phyloP scores from a whole-genome alignment of 2,329 filamentous ascomycete species.

The Ploettnerulaceae sp. region DNA sequence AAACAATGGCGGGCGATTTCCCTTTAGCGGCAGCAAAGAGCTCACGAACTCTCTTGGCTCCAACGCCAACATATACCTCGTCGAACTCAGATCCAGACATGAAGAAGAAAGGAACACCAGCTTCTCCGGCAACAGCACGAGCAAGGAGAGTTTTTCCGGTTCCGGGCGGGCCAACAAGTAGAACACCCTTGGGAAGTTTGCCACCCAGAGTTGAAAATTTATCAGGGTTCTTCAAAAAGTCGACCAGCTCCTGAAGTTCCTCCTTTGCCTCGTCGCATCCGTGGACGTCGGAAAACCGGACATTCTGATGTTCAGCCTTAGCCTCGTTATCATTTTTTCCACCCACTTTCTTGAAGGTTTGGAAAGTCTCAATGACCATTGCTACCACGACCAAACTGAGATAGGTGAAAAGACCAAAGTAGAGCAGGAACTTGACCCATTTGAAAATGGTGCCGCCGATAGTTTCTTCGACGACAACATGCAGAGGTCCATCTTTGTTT shows the following conservation, averaged over 20 bases:
- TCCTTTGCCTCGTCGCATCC: slow-evolving; percentile 98
- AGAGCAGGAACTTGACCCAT: slow-evolving; percentile 82
- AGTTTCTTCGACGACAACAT: slow-evolving; percentile 93
- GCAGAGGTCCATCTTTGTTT: slow-evolving; percentile 77
- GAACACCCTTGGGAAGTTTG: slow-evolving; percentile 93
- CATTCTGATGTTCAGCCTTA: slow-evolving; percentile 87
- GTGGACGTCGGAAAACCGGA: slow-evolving; percentile 88
- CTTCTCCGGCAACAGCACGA: slow-evolving; percentile 91
- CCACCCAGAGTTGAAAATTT: slow-evolving; percentile 91
- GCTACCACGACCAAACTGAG: slow-evolving; percentile 74
- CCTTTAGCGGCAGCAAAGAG: slow-evolving; percentile 77
- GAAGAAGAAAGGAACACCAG: slow-evolving; percentile 98
- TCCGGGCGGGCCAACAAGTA: slow-evolving; percentile 91
- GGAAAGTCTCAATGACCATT: slow-evolving; percentile 76
- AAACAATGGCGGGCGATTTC: slow-evolving; percentile 90
- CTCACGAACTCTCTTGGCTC: slow-evolving; percentile 92
- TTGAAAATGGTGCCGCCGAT: slow-evolving; percentile 75
- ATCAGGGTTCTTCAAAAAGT: slow-evolving; percentile 90
- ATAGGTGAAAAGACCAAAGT: slow-evolving; percentile 75
- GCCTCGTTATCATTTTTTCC: slow-evolving; percentile 72
- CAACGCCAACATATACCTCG: slow-evolving; percentile 95
- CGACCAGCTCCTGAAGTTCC: slow-evolving; percentile 92
- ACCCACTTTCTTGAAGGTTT: slow-evolving; percentile 72
- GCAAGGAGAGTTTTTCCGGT: slow-evolving; percentile 96
- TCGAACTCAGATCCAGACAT: slow-evolving; percentile 99